A percentile compares a stretch with the other conserved stretches of the same genome.
phyloP scores from a whole-genome alignment of 352 stramenopile genomes.

The Thalassiosira sp. region DNA sequence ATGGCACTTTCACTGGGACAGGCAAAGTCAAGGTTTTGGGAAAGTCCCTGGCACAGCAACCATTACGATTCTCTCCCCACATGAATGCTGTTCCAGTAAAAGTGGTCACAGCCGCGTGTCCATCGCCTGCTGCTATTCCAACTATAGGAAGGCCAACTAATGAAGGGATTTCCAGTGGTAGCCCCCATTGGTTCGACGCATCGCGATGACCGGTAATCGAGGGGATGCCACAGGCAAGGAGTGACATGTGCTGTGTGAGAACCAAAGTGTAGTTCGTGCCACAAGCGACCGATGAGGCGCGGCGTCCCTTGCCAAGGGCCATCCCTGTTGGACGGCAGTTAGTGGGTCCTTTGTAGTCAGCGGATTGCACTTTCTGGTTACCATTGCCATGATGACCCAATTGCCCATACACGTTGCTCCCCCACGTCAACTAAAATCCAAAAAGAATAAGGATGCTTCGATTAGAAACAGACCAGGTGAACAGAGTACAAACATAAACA shows the following conservation, averaged over 20 bases:
- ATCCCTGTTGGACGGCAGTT: slow-evolving; percentile 45
- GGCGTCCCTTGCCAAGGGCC: slow-evolving; percentile 31
- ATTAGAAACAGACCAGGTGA: slow-evolving; percentile 7
- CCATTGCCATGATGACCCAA: slow-evolving; percentile 55
- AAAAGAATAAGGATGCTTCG: background rate
- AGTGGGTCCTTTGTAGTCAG: slow-evolving; percentile 16
- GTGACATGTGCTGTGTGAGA: slow-evolving; percentile 65
- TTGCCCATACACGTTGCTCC: slow-evolving; percentile 65
- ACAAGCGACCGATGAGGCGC: slow-evolving; percentile 56
- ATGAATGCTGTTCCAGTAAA: slow-evolving; percentile 63
- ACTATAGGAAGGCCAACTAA: slow-evolving; percentile 63
- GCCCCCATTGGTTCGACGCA: slow-evolving; percentile 17
- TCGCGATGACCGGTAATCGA: slow-evolving; percentile 48
- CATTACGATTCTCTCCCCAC: slow-evolving; percentile 65
- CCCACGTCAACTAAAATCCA: slow-evolving; percentile 61
- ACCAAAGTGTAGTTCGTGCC: slow-evolving; percentile 65
- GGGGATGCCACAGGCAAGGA: slow-evolving; percentile 55
- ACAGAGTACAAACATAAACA: slow-evolving; percentile 1
- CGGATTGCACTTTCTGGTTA: background rate
- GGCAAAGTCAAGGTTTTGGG: slow-evolving; percentile 53
- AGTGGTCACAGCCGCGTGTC: slow-evolving; percentile 66
- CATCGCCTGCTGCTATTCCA: slow-evolving; percentile 54
- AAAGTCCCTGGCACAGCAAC: slow-evolving; percentile 64
- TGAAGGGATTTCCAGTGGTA: slow-evolving; percentile 51
- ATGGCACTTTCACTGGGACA: slow-evolving; percentile 52